Conservation (phyloP, 306 rosid genomes). For the Pueraria montana region DNA sequence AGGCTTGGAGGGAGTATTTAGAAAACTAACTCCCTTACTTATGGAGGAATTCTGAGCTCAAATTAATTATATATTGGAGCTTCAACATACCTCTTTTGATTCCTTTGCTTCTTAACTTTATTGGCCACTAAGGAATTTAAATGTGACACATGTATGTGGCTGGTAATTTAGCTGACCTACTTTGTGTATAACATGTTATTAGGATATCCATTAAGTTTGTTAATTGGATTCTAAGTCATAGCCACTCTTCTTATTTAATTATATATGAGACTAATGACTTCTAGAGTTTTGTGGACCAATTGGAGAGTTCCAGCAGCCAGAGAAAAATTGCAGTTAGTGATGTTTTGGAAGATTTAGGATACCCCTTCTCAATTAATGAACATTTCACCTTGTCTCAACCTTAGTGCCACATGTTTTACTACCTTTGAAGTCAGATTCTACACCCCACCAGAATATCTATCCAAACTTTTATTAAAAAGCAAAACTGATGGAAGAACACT, state of each 20-base stretch:
- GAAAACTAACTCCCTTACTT: background rate
- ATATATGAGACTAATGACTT: slow-evolving; percentile 13
- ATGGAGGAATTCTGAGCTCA: no score
- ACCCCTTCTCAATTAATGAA: slow-evolving; percentile 7
- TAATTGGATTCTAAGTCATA: slow-evolving; percentile 57
- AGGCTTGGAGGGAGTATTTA: no score
- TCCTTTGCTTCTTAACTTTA: slow-evolving; percentile 11
- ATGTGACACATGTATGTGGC: background rate
- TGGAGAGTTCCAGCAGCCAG: background rate
- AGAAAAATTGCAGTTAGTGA: background rate
- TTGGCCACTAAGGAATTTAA: slow-evolving; percentile 20
- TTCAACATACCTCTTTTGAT: background rate
- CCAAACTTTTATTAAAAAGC: background rate
- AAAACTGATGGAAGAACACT: background rate
- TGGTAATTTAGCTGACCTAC: slow-evolving; percentile 27
- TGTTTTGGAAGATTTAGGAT: slow-evolving; percentile 25
- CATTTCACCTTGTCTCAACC: slow-evolving; percentile 11
- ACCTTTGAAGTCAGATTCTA: slow-evolving; percentile 30
- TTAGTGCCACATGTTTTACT: background rate
- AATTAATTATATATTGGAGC: slow-evolving; percentile 1
- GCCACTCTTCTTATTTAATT: slow-evolving; percentile 14
- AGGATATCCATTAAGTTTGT: slow-evolving; percentile 32
- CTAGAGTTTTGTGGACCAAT: slow-evolving; percentile 7
- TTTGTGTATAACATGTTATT: slow-evolving; percentile 9
- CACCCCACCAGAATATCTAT: slow-evolving; percentile 3